phyloP scores from a whole-genome alignment of 257 asterid species.

The Nicotiana undulata region DNA sequence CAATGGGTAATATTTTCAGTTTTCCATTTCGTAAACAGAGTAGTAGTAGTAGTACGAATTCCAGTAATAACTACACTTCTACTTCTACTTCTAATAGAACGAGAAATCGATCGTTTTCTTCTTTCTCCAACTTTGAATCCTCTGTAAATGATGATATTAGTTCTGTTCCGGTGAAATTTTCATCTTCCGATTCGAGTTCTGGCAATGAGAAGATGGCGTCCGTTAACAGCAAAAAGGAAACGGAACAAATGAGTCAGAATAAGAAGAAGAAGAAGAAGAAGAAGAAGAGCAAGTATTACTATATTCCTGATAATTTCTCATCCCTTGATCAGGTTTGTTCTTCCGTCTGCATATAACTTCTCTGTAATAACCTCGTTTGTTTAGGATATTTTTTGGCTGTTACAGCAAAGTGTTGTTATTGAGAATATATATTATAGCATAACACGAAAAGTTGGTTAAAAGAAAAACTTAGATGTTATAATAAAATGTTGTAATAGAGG shows the following conservation, averaged over 20 bases:
- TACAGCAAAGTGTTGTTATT: too few relatives aligned
- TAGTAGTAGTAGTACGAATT: background rate
- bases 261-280: constrained; percentile 41
- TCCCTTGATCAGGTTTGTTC: constrained; percentile 59
- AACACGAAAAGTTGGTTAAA: too few relatives aligned
- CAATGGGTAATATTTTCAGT: background rate
- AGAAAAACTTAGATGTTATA: too few relatives aligned
- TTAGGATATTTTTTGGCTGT: too few relatives aligned
- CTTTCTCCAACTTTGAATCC: background rate
- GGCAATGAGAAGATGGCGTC: background rate
- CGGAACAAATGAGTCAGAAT: background rate
- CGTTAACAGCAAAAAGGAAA: constrained; percentile 13
- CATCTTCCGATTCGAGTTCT: background rate
- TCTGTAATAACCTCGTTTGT: too few relatives aligned
- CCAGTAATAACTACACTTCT: background rate
- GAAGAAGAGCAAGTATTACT: constrained; percentile 46
- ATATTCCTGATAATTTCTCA: constrained; percentile 55
- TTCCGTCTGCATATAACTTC: too few relatives aligned
- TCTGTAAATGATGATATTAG: background rate
- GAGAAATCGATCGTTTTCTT: background rate
- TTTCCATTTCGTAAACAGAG: background rate
- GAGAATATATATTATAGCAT: too few relatives aligned
- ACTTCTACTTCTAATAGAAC: background rate
- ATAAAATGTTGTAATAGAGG: too few relatives aligned
- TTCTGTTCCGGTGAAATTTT: background rate